Evolutionary conservation across 1,139 yeast genomes (phyloP), one percentile per base, ranked within the genome.

Genomic region (Saccharomyces hybrid): DNA sequence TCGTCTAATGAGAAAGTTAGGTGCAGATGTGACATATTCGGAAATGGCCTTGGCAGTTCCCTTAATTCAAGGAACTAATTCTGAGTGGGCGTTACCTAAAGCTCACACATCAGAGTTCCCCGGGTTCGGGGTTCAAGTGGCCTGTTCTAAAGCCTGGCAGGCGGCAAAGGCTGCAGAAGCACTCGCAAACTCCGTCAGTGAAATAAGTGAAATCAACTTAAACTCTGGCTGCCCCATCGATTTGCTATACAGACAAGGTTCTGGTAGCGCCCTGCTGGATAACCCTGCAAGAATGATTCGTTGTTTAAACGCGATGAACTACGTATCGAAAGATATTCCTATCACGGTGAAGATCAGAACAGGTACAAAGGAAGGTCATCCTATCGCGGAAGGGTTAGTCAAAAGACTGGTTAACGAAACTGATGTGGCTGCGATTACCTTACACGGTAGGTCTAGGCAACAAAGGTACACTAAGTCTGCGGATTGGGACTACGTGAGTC

Each of bases 161-260:
- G 96, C 95, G 3, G 81, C 93, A 41, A 90, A 88, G 70, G 95
- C 97, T 3, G 85, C 95, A 7, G 97, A 93, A 70, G 83, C 84
- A 5, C 74, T 93, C 28, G 77, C 82, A 14, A 53, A 59, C 4
- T 52, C 59, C 44, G 53, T 61, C 25, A 51, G 53, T 14, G 60
- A 58, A 38, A 81, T 86, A 25, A 81, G 87, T 34, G 98, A 93
- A 69, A 75, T 93, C 60, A 95, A 93, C 68, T 78, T 93, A 65
- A 93, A 93, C 72, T 86, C 96, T 69, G 99, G 99, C 2, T 93
- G 99, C 71, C 99, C 99, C 14, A 93, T 93, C 63, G 99, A 95
- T 69, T 77, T 95, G 62, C 76, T 93, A 27, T 95, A 84, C 71
- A 80, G 93, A 62, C 91, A 88, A 68, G 99, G 99, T 31, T 96